A percentile compares a stretch with the other conserved stretches of the same genome.
Evolutionary conservation across 75 land plant genomes (phyloP).

Genomic region (Cryptomeria japonica): DNA sequence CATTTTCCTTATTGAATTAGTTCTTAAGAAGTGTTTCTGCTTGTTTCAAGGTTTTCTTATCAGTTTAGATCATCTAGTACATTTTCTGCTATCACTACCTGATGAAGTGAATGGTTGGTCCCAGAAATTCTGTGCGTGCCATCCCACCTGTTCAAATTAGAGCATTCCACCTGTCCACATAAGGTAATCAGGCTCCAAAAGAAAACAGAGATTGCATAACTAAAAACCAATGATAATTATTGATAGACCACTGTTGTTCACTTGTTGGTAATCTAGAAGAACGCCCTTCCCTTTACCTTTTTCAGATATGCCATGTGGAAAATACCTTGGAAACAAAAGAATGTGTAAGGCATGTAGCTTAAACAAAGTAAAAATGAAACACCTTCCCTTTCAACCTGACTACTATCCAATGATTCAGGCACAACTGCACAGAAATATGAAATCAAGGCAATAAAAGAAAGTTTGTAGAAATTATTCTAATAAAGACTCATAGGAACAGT

Average conservation of each 20-base stretch:
- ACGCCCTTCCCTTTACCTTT: too few species aligned
- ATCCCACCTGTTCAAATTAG: background rate
- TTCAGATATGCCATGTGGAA: background rate
- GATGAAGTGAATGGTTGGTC: background rate
- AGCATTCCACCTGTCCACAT: background rate
- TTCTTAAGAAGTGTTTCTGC: background rate
- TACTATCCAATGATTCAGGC: background rate
- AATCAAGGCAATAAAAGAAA: background rate
- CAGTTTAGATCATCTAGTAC: background rate
- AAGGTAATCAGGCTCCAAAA: background rate
- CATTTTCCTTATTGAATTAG: background rate
- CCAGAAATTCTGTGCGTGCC: background rate
- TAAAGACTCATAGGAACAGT: background rate
- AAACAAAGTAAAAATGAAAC: background rate
- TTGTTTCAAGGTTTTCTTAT: too few species aligned
- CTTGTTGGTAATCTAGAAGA: too few species aligned
- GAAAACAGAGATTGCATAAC: background rate
- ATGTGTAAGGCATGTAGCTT: background rate
- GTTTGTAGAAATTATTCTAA: background rate
- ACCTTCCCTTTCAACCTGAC: background rate
- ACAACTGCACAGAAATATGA: background rate
- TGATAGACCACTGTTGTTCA: background rate
- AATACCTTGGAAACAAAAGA: too few species aligned
- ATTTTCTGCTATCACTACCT: background rate
- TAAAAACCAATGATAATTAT: background rate